Evolutionary conservation across 192 early-diverging fungal genomes (phyloP), one percentile per base, ranked within the genome.

Genomic region (Pilaira anomala): DNA sequence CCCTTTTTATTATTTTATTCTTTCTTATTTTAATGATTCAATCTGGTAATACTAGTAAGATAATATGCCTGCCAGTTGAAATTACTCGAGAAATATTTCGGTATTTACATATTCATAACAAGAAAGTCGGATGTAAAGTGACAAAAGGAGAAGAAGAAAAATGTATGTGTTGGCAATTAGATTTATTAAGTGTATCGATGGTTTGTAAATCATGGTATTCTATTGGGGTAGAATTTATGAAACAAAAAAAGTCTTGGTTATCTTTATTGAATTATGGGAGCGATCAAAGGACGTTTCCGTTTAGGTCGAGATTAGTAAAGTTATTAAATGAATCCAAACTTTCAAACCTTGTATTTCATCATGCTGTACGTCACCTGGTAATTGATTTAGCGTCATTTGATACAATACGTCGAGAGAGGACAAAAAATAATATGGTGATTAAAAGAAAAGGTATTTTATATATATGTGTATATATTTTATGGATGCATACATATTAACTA

Each of bases 321-420:
- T 36, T 55, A 16, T 18, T 55, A 8, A 9, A 55, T 11, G 53
- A 55, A 28, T 55, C 53, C 8, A 28, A n/a, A 55, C 28, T 36
- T 9, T 33, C 19, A 4, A 55, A 55, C 12, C 12, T 55, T 19
- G 30, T 36, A 1, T 36, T 55, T 21, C 53, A 55, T 33, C 29
- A 19, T 29, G n/a, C 28, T 3, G 28, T 55, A 19, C 25, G 28
- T 36, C 30, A 55, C 19, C 18, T 55, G 14, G 9, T 55, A 7
- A 55, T 55, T 55, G 53, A 55, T 11, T 55, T 55, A 33, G 53
- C 28, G 4, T 36, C 30, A 30, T 30, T 55, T 36, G 53, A 55
- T 55, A 19, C 11, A 33, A 18, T 55, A n/a, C 53, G 19, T 3
- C 28, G 33, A 1, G 33, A 36, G 11, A 36, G 33, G 11, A 36